Conservation (phyloP, 352 stramenopile genomes). For the Globisporangium polare region DNA sequence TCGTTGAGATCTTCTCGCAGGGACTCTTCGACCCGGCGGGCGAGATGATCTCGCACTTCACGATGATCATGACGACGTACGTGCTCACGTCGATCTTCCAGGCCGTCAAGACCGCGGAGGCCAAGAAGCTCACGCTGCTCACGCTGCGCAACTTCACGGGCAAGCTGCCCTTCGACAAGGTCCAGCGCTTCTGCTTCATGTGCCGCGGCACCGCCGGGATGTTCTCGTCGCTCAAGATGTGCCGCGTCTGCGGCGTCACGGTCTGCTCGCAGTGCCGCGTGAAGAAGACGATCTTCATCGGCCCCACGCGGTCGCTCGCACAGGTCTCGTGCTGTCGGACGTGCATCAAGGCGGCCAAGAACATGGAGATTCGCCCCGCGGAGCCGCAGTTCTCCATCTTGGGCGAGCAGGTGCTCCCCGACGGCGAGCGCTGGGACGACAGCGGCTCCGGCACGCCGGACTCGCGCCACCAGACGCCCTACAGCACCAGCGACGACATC, state of each 20-base stretch:
- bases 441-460: conserved; percentile 4
- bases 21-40: conserved; percentile 39
- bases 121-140: conserved; percentile 54
- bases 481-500: neutral
- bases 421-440: conserved; percentile 6
- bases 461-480: neutral
- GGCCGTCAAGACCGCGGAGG: conserved; percentile 33
- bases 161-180: conserved; percentile 9
- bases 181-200: conserved; percentile 17
- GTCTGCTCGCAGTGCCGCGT: conserved; percentile 42
- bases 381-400: conserved; percentile 27
- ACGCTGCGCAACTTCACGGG: conserved; percentile 16
- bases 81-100: conserved; percentile 24
- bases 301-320: conserved; percentile 6
- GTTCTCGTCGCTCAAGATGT: conserved; percentile 22
- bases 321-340: neutral
- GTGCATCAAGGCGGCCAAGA: conserved; percentile 12
- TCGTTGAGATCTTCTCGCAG: conserved; percentile 38
- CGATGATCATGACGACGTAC: conserved; percentile 22
- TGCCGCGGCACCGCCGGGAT: conserved; percentile 16
- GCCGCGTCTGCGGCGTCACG: conserved; percentile 34
- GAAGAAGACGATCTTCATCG: conserved; percentile 48
- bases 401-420: conserved; percentile 2
- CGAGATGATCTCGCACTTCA: conserved; percentile 26
- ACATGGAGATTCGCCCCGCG: conserved; percentile 22